Evolutionary conservation across 2,329 filamentous ascomycete species (phyloP).

Genomic region (Ascochyta viciae-villosae): DNA sequence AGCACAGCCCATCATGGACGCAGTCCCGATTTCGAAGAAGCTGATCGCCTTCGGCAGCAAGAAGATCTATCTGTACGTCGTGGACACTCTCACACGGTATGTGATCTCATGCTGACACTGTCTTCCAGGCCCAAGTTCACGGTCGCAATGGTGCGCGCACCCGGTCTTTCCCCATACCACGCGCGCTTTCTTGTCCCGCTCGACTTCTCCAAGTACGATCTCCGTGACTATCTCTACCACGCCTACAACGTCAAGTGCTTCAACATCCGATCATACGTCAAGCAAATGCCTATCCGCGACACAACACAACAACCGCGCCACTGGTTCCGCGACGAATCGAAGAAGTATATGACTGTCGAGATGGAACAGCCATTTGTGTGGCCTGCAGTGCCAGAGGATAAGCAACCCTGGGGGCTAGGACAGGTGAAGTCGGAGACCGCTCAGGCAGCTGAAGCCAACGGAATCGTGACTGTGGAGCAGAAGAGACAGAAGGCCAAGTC

Average conservation of each 20-base stretch:
- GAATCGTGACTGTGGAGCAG: slow-evolving; percentile 10
- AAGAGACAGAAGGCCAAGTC: slow-evolving; percentile 25
- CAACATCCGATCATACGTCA: slow-evolving; percentile 79
- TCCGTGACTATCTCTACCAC: slow-evolving; percentile 93
- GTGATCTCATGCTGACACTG: slow-evolving; percentile 13
- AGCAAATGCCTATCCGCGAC: slow-evolving; percentile 69
- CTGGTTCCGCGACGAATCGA: slow-evolving; percentile 72
- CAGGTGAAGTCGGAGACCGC: slow-evolving; percentile 50
- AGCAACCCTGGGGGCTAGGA: slow-evolving; percentile 53
- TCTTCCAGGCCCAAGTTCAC: slow-evolving; percentile 76
- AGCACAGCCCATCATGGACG: slow-evolving; percentile 30
- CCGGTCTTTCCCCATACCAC: slow-evolving; percentile 75
- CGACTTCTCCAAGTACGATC: slow-evolving; percentile 92
- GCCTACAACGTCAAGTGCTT: slow-evolving; percentile 76
- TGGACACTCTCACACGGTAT: not conserved
- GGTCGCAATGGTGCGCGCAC: slow-evolving; percentile 78
- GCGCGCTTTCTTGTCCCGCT: slow-evolving; percentile 92
- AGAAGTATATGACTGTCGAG: slow-evolving; percentile 96
- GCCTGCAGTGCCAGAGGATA: slow-evolving; percentile 69
- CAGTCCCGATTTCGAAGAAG: slow-evolving; percentile 43
- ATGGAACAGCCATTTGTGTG: slow-evolving; percentile 87
- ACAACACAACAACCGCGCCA: slow-evolving; percentile 58
- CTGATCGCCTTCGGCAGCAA: slow-evolving; percentile 51
- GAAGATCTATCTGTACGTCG: slow-evolving; percentile 56
- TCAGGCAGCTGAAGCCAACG: slow-evolving; percentile 14